Evolutionary conservation across 371 early-diverging fungal genomes (phyloP).

Genomic region (Enterocytospora artemiae): DNA sequence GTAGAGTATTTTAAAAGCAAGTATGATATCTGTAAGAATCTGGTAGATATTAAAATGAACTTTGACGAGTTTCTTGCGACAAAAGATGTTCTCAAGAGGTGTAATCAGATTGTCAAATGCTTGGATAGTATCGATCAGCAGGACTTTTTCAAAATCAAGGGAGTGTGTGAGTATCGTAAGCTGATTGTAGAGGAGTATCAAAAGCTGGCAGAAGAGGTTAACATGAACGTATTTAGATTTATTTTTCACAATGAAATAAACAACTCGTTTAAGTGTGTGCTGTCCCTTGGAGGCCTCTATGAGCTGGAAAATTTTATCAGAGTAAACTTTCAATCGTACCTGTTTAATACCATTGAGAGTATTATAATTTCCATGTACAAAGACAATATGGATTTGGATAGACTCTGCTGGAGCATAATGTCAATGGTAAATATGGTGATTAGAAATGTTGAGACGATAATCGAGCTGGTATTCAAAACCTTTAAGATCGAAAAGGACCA

Average conservation of each 20-base stretch:
- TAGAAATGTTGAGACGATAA: constrained; percentile 9
- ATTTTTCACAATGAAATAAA: constrained; percentile 31
- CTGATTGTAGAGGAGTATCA: constrained; percentile 15
- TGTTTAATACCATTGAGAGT: constrained; percentile 20
- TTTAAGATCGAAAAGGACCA: constrained; percentile 16
- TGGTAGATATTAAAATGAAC: constrained; percentile 16
- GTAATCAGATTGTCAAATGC: constrained; percentile 9
- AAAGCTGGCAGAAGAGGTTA: constrained; percentile 9
- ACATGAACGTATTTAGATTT: constrained; percentile 25
- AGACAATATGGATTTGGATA: constrained; percentile 1
- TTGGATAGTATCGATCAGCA: constrained; percentile 10
- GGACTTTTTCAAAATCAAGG: constrained; percentile 16
- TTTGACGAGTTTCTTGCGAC: constrained; percentile 13
- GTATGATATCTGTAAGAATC: constrained; percentile 15
- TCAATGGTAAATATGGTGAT: constrained; percentile 16
- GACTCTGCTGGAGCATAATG: constrained; percentile 15
- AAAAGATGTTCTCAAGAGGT: constrained; percentile 5
- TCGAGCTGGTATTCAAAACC: constrained; percentile 2
- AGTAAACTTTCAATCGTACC: background rate
- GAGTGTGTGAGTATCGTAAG: constrained; percentile 20
- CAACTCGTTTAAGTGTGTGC: constrained; percentile 25
- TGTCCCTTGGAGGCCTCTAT: constrained; percentile 3
- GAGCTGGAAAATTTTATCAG: constrained; percentile 11
- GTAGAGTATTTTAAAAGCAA: constrained; percentile 23
- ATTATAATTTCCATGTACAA: constrained; percentile 1